phyloP scores from a whole-genome alignment of 441 rosid genomes.

The Adansonia grandidieri region DNA sequence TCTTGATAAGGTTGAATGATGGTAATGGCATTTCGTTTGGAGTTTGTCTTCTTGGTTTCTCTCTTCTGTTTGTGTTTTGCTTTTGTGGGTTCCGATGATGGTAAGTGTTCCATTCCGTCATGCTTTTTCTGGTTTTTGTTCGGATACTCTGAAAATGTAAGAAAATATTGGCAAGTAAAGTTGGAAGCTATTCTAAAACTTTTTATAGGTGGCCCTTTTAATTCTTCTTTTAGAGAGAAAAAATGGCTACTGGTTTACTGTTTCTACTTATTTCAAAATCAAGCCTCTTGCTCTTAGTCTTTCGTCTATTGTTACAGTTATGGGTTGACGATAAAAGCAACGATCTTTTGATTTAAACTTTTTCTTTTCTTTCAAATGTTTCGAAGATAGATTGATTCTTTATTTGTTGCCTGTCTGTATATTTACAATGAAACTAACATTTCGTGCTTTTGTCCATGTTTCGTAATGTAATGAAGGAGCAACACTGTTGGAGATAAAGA shows the following conservation, averaged over 20 bases:
- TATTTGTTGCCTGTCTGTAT: not conserved
- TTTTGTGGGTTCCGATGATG: slow-evolving; percentile 64
- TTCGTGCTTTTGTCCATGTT: slow-evolving; percentile 25
- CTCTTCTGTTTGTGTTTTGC: slow-evolving; percentile 50
- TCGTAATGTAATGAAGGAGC: slow-evolving; percentile 50
- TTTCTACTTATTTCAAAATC: not conserved
- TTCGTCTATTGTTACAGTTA: not conserved
- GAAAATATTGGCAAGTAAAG: not conserved
- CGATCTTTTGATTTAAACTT: not conserved
- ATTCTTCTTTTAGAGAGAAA: not conserved
- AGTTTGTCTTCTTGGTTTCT: slow-evolving; percentile 45
- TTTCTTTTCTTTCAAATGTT: not conserved
- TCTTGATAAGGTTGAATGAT: slow-evolving; percentile 10
- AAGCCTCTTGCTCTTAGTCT: not conserved
- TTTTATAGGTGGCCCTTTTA: not conserved
- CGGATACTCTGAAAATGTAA: slow-evolving; percentile 17
- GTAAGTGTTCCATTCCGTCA: slow-evolving; percentile 43
- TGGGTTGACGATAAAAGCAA: not conserved
- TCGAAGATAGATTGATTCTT: not conserved
- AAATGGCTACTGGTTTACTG: not conserved
- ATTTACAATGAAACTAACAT: slow-evolving; percentile 19
- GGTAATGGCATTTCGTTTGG: slow-evolving; percentile 48
- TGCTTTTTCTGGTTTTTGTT: slow-evolving; percentile 9
- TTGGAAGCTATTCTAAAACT: not conserved
- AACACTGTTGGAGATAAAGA: slow-evolving; percentile 82